Evolutionary conservation across 1,139 yeast genomes (phyloP).

Genomic region (Candida sanyaensis): DNA sequence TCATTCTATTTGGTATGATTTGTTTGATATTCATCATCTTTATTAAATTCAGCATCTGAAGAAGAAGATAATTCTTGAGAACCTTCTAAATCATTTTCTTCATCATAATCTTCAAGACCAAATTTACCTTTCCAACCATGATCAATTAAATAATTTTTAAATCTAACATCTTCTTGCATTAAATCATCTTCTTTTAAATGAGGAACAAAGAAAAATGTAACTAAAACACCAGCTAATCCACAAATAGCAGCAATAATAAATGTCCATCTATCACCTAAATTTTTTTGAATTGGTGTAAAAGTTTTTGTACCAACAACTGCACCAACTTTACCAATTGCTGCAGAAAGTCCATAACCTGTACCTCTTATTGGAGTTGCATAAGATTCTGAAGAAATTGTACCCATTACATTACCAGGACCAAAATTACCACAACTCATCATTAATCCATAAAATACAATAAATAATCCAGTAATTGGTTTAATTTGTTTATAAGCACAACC

Average conservation of each 20-base stretch:
- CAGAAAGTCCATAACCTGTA: conserved; percentile 52
- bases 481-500: conserved; percentile 47
- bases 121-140: conserved; percentile 68
- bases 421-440: conserved; percentile 57
- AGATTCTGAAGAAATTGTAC: conserved; percentile 65
- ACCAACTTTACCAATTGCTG: conserved; percentile 53
- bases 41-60: conserved; percentile 2
- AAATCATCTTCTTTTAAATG: conserved; percentile 68
- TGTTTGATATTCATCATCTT: neutral
- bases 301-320: conserved; percentile 51
- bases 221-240: conserved; percentile 66
- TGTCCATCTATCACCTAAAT: conserved; percentile 35
- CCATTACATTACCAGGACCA: conserved; percentile 80
- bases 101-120: conserved; percentile 40
- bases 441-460: conserved; percentile 49
- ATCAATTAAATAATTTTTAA: conserved; percentile 59
- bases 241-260: conserved; percentile 68
- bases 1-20: neutral
- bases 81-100: conserved; percentile 17
- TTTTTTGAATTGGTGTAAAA: conserved; percentile 43
- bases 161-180: conserved; percentile 62
- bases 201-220: conserved; percentile 65
- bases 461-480: conserved; percentile 40
- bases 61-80: conserved; percentile 4
- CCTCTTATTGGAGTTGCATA: conserved; percentile 80